Evolutionary conservation across 495 filamentous ascomycete genomes (phyloP).

Genomic region (Aspergillus sparsus): DNA sequence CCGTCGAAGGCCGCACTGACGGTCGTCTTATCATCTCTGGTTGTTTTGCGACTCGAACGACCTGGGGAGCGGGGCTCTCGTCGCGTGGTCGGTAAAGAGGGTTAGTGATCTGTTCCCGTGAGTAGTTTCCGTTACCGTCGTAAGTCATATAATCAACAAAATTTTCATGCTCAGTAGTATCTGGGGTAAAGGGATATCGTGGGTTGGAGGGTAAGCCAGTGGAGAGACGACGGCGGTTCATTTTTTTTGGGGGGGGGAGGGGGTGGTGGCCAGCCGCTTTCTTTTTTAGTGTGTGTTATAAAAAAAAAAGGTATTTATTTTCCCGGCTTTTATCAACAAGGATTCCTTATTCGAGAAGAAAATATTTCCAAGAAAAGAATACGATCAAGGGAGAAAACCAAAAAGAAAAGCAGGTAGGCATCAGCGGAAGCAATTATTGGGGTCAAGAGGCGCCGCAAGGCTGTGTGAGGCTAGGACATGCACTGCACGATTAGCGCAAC

Average conservation of each 20-base stretch:
- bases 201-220: slow-evolving; percentile 5
- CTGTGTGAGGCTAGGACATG: not conserved
- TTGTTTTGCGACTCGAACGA: slow-evolving; percentile 16
- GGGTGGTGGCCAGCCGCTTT: not conserved
- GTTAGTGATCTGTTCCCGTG: slow-evolving; percentile 10
- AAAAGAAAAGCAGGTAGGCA: not conserved
- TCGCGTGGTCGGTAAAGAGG: slow-evolving; percentile 18
- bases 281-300: not conserved
- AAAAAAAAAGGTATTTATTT: too few relatives aligned
- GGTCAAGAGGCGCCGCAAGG: not conserved
- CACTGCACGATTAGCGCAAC: not conserved
- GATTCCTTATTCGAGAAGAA: too few relatives aligned
- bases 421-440: not conserved
- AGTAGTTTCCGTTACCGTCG: slow-evolving; percentile 14
- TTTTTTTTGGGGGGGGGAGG: not conserved
- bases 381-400: not conserved
- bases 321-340: too few relatives aligned
- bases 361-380: not conserved
- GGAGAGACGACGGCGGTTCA: slow-evolving; percentile 14
- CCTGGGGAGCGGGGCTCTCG: slow-evolving; percentile 15
- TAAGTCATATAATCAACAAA: slow-evolving; percentile 13
- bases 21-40: slow-evolving; percentile 20
- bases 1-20: slow-evolving; percentile 10
- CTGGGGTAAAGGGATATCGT: slow-evolving; percentile 16
- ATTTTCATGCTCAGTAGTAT: slow-evolving; percentile 5